Evolutionary conservation across 2,329 filamentous ascomycete species (phyloP).

Genomic region (Periconia sp.): DNA sequence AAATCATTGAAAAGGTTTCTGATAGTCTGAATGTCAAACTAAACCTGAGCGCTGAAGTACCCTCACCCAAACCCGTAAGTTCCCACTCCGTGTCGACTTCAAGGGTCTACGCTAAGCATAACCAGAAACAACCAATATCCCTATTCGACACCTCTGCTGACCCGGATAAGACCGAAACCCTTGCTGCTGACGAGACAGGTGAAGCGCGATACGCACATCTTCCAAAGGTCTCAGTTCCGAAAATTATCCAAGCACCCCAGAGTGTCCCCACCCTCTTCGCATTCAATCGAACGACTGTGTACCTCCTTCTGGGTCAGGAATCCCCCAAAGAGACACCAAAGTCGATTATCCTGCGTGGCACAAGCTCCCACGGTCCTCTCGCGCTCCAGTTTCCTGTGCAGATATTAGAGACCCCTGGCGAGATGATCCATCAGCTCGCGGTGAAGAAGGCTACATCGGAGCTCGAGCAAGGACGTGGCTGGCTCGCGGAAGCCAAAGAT

Average conservation of each 20-base stretch:
- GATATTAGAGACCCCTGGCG: conserved; percentile 46
- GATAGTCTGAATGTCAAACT: conserved; percentile 51
- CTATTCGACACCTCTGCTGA: conserved; percentile 59
- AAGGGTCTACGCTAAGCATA: conserved; percentile 9
- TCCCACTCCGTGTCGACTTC: not conserved
- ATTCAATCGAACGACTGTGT: conserved; percentile 66
- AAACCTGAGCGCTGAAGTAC: conserved; percentile 18
- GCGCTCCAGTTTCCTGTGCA: conserved; percentile 66
- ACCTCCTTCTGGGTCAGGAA: conserved; percentile 63
- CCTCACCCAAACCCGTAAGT: conserved; percentile 15
- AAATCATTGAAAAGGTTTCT: conserved; percentile 62
- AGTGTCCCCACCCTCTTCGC: conserved; percentile 66
- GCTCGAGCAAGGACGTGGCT: conserved; percentile 70
- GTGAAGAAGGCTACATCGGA: conserved; percentile 69
- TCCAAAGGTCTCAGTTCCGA: conserved; percentile 56
- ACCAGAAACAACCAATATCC: conserved; percentile 54
- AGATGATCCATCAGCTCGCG: conserved; percentile 70
- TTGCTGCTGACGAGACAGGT: conserved; percentile 27
- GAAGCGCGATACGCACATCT: conserved; percentile 53
- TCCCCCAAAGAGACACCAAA: conserved; percentile 51
- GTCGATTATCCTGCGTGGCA: conserved; percentile 62
- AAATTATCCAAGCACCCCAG: conserved; percentile 65
- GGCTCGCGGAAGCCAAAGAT: conserved; percentile 50
- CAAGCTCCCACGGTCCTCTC: conserved; percentile 59
- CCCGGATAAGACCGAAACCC: conserved; percentile 43